A percentile compares a stretch with the other conserved stretches of the same genome.
phyloP scores from a whole-genome alignment of 2,329 filamentous ascomycete species.

The Colletotrichum salicis region DNA sequence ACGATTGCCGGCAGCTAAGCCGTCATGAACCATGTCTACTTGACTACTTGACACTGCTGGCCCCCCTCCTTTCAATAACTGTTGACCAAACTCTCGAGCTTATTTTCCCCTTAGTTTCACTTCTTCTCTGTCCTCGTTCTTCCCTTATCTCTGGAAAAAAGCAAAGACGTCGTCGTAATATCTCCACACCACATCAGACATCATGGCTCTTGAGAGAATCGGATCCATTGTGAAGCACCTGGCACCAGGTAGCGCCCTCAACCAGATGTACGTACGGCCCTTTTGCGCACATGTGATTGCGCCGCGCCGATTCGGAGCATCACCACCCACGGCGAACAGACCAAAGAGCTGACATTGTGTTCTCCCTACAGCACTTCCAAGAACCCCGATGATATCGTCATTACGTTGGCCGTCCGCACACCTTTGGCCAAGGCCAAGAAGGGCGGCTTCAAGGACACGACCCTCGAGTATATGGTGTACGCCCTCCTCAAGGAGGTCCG shows the following conservation, averaged over 20 bases:
- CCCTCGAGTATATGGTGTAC: constrained; percentile 86
- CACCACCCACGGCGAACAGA: neutral
- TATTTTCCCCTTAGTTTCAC: constrained; percentile 2
- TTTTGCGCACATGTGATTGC: constrained; percentile 26
- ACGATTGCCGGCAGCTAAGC: constrained; percentile 33
- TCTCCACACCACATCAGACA: constrained; percentile 40
- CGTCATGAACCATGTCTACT: constrained; percentile 30
- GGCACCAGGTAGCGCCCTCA: constrained; percentile 76
- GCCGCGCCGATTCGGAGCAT: neutral
- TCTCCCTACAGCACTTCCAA: constrained; percentile 76
- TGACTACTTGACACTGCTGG: constrained; percentile 24
- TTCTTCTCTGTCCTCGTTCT: neutral
- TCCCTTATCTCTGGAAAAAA: neutral
- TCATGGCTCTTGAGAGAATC: constrained; percentile 86
- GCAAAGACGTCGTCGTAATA: neutral
- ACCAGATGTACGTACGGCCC: constrained; percentile 74
- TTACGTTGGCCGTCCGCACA: constrained; percentile 90
- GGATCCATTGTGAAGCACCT: constrained; percentile 89
- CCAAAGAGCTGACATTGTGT: constrained; percentile 35
- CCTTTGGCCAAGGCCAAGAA: constrained; percentile 89
- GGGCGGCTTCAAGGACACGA: constrained; percentile 95
- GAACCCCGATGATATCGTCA: constrained; percentile 96
- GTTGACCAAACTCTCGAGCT: constrained; percentile 26
- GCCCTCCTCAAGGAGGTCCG: constrained; percentile 82
- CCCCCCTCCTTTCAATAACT: neutral